Evolutionary conservation across 148 eudicot species (phyloP).

Genomic region (Fagopyrum tataricum): DNA sequence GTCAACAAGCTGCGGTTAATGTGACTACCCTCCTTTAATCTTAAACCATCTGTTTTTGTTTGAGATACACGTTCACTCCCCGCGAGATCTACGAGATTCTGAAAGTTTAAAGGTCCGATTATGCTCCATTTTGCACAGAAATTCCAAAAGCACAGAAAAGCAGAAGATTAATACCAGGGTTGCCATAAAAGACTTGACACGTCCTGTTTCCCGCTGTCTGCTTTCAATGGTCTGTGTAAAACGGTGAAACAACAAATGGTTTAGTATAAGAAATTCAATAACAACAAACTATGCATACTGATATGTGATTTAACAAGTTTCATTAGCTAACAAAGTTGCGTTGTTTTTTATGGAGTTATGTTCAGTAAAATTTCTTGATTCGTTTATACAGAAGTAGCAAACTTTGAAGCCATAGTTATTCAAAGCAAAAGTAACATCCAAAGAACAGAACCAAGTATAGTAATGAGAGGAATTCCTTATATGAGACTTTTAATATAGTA

Average conservation of each 20-base stretch:
- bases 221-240: conserved; percentile 60
- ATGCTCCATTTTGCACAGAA: not conserved
- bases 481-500: not conserved
- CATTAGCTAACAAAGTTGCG: not conserved
- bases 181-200: conserved; percentile 77
- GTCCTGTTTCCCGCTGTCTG: conserved; percentile 62
- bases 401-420: not conserved
- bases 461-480: not conserved
- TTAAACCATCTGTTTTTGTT: conserved; percentile 72
- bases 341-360: not conserved
- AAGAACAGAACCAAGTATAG: not conserved
- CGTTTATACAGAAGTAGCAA: not conserved
- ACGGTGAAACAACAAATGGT: not conserved
- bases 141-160: conserved; percentile 8
- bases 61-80: conserved; percentile 95
- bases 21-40: conserved; percentile 94
- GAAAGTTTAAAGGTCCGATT: conserved; percentile 18
- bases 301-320: not conserved
- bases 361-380: not conserved
- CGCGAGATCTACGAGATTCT: conserved; percentile 98
- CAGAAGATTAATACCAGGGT: conserved; percentile 57
- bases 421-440: not conserved
- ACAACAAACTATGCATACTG: not conserved
- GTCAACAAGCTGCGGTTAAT: conserved; percentile 92
- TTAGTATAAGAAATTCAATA: not conserved